Base-by-base conservation (phyloP, 306 rosid species). In the Vigna trinervia region DNA sequence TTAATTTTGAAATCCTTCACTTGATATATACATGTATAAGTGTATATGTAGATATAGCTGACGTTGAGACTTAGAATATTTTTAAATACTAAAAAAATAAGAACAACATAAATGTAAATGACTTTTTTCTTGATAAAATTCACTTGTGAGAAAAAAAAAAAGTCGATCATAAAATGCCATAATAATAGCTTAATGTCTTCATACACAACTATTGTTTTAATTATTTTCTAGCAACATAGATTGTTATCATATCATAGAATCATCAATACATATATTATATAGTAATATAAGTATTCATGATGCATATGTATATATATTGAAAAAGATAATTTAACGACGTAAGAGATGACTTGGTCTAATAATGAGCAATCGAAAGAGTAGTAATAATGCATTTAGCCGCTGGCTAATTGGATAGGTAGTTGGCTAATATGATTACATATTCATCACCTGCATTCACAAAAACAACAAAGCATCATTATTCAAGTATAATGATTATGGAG, bases 371-470 rank as follows among this genome's bases (percentile, higher is more conserved):
- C 41, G 4, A 64, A 63, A 69, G 56, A 58, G 70, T 38, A 26
- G 68, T 78, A 58, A 67, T 17, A 41, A 69, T 23, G 57, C 57
- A 34, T 43, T 65, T 73, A 65, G 61, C 62, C 78, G 30, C 48
- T 5, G 11, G 26, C 72, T 71, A 71, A 36, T 9, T 22, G 65
- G 66, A 39, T 70, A 61, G 9, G 20, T 50, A 78, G 39, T 54
- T 41, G 60, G 59, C 48, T 61, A 36, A 15, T 17, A 12, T 38
- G 12, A 12, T 38, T 36, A 36, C 6, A 36, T 45, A 78, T 69
- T 48, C 45, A 65, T 80, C 84, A 75, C 80, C 84, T 81, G 81
- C 34, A 75, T 58, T 22, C 26, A 53, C 48, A 45, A 80, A 51
- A 51, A 73, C 62, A 69, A 74, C 45, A 65, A n/a, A 51, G 4